phyloP scores from a whole-genome alignment of 108 stramenopile genomes.

The Nitzschia palea region DNA sequence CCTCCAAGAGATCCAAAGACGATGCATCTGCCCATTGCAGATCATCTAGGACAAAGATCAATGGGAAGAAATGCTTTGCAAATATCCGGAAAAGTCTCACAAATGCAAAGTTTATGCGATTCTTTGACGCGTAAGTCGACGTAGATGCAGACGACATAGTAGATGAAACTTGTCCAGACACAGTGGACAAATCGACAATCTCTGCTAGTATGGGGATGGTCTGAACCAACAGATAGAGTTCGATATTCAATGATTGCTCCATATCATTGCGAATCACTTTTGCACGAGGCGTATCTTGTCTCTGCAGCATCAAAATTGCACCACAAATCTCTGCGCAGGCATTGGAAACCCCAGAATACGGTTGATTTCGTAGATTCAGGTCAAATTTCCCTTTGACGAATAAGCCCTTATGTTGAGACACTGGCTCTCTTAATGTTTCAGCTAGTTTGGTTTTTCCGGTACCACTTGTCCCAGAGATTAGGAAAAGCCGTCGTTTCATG shows the following conservation, averaged over 20 bases:
- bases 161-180: too few relatives aligned
- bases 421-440: neutral
- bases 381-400: conserved; percentile 8
- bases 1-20: too few relatives aligned
- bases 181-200: neutral
- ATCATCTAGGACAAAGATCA: too few relatives aligned
- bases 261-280: neutral
- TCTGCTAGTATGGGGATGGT: conserved; percentile 1
- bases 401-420: neutral
- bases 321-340: neutral
- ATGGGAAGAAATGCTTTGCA: too few relatives aligned
- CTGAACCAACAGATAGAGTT: neutral
- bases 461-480: conserved; percentile 8
- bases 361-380: neutral
- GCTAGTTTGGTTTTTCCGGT: conserved; percentile 7
- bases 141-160: too few relatives aligned
- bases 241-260: neutral
- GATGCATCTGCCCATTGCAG: too few relatives aligned
- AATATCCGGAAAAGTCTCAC: too few relatives aligned
- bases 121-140: too few relatives aligned
- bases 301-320: neutral
- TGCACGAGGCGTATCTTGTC: too few relatives aligned
- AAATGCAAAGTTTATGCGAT: too few relatives aligned
- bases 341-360: conserved; percentile 1
- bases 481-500: neutral